Evolutionary conservation across 495 filamentous ascomycete species (phyloP).

Genomic region (Achaetomiella virescens): DNA sequence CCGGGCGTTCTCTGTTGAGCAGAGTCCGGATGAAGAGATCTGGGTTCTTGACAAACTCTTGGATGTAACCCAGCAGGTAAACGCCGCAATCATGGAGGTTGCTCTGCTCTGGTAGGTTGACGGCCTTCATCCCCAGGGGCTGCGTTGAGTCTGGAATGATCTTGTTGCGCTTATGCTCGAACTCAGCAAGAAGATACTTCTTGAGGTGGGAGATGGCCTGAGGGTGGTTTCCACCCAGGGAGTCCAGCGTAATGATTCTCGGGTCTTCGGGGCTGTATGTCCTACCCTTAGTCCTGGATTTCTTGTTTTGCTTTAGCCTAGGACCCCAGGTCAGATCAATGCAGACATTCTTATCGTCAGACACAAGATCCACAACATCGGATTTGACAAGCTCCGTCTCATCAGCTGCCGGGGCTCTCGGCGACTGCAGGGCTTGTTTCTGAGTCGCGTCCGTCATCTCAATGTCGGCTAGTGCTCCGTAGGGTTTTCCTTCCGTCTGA

Average conservation of each 20-base stretch:
- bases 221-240: constrained; percentile 57
- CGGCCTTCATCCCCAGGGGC: constrained; percentile 61
- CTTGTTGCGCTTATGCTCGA: constrained; percentile 54
- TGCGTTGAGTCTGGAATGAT: constrained; percentile 47
- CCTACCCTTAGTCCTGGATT: constrained; percentile 24
- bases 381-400: constrained; percentile 13
- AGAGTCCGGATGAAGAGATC: constrained; percentile 48
- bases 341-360: constrained; percentile 5
- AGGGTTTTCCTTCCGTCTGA: background rate
- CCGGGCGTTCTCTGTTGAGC: constrained; percentile 24
- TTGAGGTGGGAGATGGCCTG: constrained; percentile 59
- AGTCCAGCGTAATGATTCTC: constrained; percentile 84
- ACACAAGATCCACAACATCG: constrained; percentile 15
- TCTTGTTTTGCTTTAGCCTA: constrained; percentile 17
- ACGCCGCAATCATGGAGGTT: constrained; percentile 89
- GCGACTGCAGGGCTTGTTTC: background rate
- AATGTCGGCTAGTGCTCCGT: constrained; percentile 7
- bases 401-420: constrained; percentile 14
- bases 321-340: background rate
- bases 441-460: constrained; percentile 14
- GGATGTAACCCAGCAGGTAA: constrained; percentile 74
- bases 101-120: constrained; percentile 65
- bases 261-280: constrained; percentile 42
- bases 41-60: constrained; percentile 69
- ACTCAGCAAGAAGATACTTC: constrained; percentile 71